Conservation (phyloP, 1,284 basidiomycete genomes). For the Anthracocystis panici-leucophaei region DNA sequence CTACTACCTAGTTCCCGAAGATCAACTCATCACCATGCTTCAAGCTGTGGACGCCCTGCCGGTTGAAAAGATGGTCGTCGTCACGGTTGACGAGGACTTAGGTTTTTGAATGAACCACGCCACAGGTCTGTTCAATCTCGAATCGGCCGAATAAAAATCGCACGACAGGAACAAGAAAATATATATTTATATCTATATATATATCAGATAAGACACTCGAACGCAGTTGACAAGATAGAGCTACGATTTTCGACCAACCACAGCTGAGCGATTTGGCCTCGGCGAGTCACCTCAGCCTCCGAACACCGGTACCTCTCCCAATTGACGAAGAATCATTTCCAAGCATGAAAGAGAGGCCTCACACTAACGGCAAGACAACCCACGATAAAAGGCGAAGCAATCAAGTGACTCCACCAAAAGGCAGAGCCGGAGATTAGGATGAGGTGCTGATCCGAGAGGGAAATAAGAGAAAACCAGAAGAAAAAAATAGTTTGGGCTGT, state of each 20-base stretch:
- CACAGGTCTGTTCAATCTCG: neutral
- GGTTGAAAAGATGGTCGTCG: neutral
- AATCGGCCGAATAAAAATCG: slow-evolving; percentile 21
- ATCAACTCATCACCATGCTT: neutral
- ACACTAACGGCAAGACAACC: neutral
- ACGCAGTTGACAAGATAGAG: neutral
- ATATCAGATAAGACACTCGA: slow-evolving; percentile 34
- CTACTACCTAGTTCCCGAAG: neutral
- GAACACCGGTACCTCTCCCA: neutral
- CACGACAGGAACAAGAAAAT: neutral
- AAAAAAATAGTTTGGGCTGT: neutral
- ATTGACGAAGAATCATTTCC: neutral
- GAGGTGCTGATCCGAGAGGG: slow-evolving; percentile 2
- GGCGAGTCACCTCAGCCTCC: slow-evolving; percentile 5
- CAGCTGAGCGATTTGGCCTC: slow-evolving; percentile 24
- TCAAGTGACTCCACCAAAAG: neutral
- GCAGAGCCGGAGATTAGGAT: slow-evolving; percentile 9
- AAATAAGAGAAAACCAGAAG: neutral
- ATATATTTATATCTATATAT: too few species aligned
- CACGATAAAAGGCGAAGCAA: neutral
- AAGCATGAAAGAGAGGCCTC: neutral
- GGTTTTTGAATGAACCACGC: neutral
- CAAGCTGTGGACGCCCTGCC: neutral
- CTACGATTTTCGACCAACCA: slow-evolving; percentile 25
- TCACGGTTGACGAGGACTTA: neutral